Base-by-base conservation (phyloP, 805 yeast genomes). In the Saitoella complicata region DNA sequence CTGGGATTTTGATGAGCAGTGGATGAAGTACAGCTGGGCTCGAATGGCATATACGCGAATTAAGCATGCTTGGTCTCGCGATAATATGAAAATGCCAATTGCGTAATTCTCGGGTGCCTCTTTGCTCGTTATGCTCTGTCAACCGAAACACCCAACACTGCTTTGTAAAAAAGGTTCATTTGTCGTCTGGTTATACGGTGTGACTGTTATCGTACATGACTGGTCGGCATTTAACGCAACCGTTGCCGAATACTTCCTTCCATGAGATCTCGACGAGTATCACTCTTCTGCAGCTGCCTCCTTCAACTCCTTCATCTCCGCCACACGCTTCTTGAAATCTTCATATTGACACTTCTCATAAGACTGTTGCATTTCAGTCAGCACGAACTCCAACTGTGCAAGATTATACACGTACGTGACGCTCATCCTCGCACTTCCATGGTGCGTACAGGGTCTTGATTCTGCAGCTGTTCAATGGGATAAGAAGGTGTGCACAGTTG, bases 301-400 rank as follows among this genome's bases (percentile, higher is more conserved):
- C 59, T 76, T 78, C 53, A 69, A 63, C 47, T 69, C 70, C 56
- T 75, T 72, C 60, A 80, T 67, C 64, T 80, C 87, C 58, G 75
- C 69, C 47, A 80, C 82, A 63, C 94, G 74, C 66, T 91, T 74
- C 59, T 76, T 71, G 66, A 79, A 82, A 59, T 84, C 94, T 61
- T 77, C 62, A 60, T 80, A 80, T 63, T 83, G 81, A 61, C 94
- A 83, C 58, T 80, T 80, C 61, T 83, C 94, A 69, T 86, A 84
- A 38, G 70, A 76, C 54, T 84, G 93, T 59, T 85, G 75, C 64
- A 79, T 84, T 51, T 79, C 79, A 47, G 71, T 37, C 13, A 29
- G n/a, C 35, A 21, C 30, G 8, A 11, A 11, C n/a, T 9, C 3
- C n/a, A 38, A 10, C 29, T 13, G 33, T 9, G 11, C 13, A 10